phyloP scores from a whole-genome alignment of 371 early-diverging fungal species.

The Actinomortierella wolfii region DNA sequence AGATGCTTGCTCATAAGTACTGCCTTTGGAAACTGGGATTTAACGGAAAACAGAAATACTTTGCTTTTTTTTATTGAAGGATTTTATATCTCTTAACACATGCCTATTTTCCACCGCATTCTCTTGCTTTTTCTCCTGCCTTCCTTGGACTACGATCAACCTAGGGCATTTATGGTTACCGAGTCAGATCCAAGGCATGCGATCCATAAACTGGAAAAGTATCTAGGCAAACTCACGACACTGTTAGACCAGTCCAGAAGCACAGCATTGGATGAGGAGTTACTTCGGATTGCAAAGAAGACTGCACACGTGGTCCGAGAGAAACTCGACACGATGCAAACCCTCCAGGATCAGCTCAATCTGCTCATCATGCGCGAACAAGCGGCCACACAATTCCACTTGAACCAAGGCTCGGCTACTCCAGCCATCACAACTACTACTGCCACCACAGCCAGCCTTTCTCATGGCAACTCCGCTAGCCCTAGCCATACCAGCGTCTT shows the following conservation, averaged over 20 bases:
- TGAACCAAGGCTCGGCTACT: no score
- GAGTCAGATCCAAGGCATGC: constrained; percentile 36
- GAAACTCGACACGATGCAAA: constrained; percentile 36
- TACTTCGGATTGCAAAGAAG: constrained; percentile 34
- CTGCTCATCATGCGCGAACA: constrained; percentile 12
- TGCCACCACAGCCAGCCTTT: no score
- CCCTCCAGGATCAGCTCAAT: constrained; percentile 31
- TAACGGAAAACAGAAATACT: no score
- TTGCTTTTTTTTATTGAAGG: no score
- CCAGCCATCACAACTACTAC: no score
- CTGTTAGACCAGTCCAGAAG: constrained; percentile 25
- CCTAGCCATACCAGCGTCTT: no score
- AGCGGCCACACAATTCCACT: no score
- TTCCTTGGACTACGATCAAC: no score
- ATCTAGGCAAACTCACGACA: constrained; percentile 15
- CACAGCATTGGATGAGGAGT: constrained; percentile 26
- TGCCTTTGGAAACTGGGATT: not conserved
- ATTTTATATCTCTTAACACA: no score
- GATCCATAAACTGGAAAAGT: constrained; percentile 39
- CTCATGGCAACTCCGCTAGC: no score
- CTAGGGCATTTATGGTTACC: constrained; percentile 2
- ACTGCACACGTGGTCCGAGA: constrained; percentile 29
- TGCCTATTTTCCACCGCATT: no score
- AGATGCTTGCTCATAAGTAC: constrained; percentile 32
- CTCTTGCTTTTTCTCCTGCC: no score